Evolutionary conservation across 148 eudicot genomes (phyloP).

Genomic region (Limonium bicolor): DNA sequence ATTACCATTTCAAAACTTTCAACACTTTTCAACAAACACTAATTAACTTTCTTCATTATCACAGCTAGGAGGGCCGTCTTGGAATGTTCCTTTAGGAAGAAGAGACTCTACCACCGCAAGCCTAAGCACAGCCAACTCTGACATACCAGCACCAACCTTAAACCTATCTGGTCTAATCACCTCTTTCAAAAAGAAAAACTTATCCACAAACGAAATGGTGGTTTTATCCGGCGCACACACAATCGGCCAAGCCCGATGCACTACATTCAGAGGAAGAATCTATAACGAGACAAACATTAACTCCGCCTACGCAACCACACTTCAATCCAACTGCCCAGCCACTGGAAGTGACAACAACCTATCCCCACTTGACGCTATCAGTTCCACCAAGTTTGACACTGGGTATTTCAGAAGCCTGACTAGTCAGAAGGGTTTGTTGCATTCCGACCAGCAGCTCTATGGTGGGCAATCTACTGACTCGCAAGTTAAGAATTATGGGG

Average conservation of each 20-base stretch:
- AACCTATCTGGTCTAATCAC: background rate
- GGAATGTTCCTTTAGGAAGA: constrained; percentile 1
- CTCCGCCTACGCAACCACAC: constrained; percentile 23
- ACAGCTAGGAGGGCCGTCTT: background rate
- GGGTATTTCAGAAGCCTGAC: constrained; percentile 37
- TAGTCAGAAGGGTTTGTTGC: constrained; percentile 39
- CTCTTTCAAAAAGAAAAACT: background rate
- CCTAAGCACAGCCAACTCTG: background rate
- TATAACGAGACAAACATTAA: constrained; percentile 53
- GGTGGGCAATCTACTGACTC: constrained; percentile 37
- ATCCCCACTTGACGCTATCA: constrained; percentile 29
- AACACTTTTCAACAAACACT: no score
- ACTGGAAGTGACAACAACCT: constrained; percentile 29
- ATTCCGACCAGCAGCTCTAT: constrained; percentile 60
- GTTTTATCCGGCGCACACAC: constrained; percentile 23
- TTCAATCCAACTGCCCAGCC: constrained; percentile 26
- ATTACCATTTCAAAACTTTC: no score
- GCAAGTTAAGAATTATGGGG: constrained; percentile 19
- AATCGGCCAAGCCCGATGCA: constrained; percentile 54
- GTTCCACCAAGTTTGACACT: constrained; percentile 27
- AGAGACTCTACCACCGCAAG: constrained; percentile 5
- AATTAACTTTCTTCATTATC: no score
- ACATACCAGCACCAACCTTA: background rate
- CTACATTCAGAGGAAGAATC: constrained; percentile 26
- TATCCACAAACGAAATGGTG: background rate